These are phyloP conservation scores for Lecanosticta acicola DNA, from an alignment of 2,329 filamentous ascomycete species.

Conservation along the genomic window DNA sequence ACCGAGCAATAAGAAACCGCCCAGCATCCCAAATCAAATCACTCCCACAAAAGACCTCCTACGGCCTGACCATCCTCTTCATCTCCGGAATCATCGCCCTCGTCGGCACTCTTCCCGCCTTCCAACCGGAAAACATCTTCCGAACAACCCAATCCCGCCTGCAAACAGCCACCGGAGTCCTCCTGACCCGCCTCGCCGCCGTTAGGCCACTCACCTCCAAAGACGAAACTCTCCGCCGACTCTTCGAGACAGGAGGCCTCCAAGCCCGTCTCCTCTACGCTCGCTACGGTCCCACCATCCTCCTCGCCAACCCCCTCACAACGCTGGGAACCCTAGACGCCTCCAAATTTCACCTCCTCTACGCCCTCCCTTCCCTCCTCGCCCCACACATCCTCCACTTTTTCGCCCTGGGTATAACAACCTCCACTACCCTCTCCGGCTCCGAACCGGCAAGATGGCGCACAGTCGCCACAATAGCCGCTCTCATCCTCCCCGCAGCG, in stretches of 20 bases:
- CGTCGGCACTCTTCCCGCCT: constrained; percentile 58
- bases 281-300: constrained; percentile 68
- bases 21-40: constrained; percentile 43
- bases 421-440: constrained; percentile 62
- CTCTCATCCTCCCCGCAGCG: constrained; percentile 51
- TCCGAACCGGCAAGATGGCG: constrained; percentile 64
- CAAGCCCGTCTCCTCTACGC: constrained; percentile 76
- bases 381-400: constrained; percentile 78
- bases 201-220: constrained; percentile 53
- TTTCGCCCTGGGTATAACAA: constrained; percentile 63
- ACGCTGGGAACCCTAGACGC: constrained; percentile 39
- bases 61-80: constrained; percentile 58
- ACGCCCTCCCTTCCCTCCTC: constrained; percentile 67
- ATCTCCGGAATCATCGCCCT: constrained; percentile 50
- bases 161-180: constrained; percentile 74
- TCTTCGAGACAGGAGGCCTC: constrained; percentile 57
- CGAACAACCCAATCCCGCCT: constrained; percentile 69
- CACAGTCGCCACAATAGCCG: constrained; percentile 59
- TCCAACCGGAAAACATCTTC: constrained; percentile 79
- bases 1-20: constrained; percentile 49
- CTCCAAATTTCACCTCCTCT: constrained; percentile 68
- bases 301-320: constrained; percentile 74
- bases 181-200: constrained; percentile 68
- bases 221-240: constrained; percentile 62
- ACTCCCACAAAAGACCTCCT: constrained; percentile 48